A percentile compares a stretch with the other conserved stretches of the same genome.
These are phyloP conservation scores for Neofusicoccum parvum DNA, from an alignment of 2,329 filamentous ascomycete genomes.

Conservation along the genomic window DNA sequence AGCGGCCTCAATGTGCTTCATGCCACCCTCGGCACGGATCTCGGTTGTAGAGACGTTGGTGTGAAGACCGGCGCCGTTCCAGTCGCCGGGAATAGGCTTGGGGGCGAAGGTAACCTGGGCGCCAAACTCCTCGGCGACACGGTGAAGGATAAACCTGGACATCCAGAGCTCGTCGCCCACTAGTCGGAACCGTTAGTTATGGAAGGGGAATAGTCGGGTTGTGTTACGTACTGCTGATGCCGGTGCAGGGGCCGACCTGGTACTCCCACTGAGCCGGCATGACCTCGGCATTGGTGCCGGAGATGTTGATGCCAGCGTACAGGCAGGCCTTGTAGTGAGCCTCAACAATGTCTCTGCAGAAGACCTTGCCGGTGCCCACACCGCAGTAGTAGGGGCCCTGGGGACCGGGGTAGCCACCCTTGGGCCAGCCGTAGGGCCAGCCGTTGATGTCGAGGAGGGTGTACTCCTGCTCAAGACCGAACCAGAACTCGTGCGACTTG, in stretches of 20 bases:
- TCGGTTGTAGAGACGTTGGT: slow-evolving; percentile 89
- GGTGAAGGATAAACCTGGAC: slow-evolving; percentile 83
- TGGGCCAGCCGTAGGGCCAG: slow-evolving; percentile 91
- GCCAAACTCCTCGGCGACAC: slow-evolving; percentile 94
- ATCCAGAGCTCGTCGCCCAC: slow-evolving; percentile 98
- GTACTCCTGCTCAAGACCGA: slow-evolving; percentile 98
- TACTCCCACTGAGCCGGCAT: slow-evolving; percentile 99
- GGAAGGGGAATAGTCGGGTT: slow-evolving; percentile 23
- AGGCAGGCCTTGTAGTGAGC: slow-evolving; percentile 89
- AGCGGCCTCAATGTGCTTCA: slow-evolving; percentile 89
- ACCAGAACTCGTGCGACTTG: slow-evolving; percentile 85
- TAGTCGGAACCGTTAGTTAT: slow-evolving; percentile 34
- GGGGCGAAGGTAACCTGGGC: slow-evolving; percentile 93
- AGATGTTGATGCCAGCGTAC: slow-evolving; percentile 89
- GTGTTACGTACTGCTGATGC: slow-evolving; percentile 75
- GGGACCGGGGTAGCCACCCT: slow-evolving; percentile 84
- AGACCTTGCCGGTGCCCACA: slow-evolving; percentile 95
- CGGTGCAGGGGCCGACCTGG: slow-evolving; percentile 88
- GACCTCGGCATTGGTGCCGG: slow-evolving; percentile 98
- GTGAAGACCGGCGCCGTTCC: slow-evolving; percentile 96
- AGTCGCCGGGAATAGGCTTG: slow-evolving; percentile 93
- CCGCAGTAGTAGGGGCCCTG: slow-evolving; percentile 98
- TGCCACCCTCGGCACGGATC: slow-evolving; percentile 89
- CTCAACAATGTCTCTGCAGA: slow-evolving; percentile 97
- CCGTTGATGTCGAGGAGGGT: slow-evolving; percentile 84